Evolutionary conservation across 371 early-diverging fungal species (phyloP), one percentile per base, ranked within the genome.

Genomic region (Mucor plumbeus): DNA sequence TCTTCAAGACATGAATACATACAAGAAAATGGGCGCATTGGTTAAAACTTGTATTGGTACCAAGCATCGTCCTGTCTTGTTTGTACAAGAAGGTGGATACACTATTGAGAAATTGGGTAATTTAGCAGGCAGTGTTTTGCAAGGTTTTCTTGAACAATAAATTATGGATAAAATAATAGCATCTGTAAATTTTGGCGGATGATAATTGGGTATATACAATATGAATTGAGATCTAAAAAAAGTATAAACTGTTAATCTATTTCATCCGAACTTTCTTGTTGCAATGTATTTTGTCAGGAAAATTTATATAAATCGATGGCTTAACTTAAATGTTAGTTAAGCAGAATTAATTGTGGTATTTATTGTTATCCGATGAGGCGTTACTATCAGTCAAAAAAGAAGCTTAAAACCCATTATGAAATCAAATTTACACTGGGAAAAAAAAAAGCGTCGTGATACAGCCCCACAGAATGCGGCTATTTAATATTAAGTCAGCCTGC

Each of bases 71-170:
- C 88, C 87, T 4, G 84, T 87, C 0, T 63, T 92, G 56, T 92
- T 92, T 82, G 87, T 92, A 1, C 89, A 90, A 78, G 91, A 92
- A 70, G 92, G 92, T 11, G 92, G 91, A 10, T 90, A 90, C 61
- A 85, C 82, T 31, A 63, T 90, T 4, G 84, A 83, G 31, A 81
- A 76, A 38, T 63, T 91, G 41, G 90, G 90, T 4, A 53, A 72
- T n/a, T 83, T 89, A 59, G 89, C 88, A 0, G 79, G 78, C 7
- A 80, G 83, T 48, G 83, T 91, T 9, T 72, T 91, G 21, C 59
- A 76, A 41, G 91, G 91, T 9, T 89, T 72, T 59, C 17, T 69
- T 8, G 69, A 68, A 43, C 55, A 35, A n/a, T 33, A 55, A 55
- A 34, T 17, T 26, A 50, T 17, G 17, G 26, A n/a, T 38, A 38